Base-by-base conservation (phyloP, 2,329 filamentous ascomycete species). In the Botrytis porri region DNA sequence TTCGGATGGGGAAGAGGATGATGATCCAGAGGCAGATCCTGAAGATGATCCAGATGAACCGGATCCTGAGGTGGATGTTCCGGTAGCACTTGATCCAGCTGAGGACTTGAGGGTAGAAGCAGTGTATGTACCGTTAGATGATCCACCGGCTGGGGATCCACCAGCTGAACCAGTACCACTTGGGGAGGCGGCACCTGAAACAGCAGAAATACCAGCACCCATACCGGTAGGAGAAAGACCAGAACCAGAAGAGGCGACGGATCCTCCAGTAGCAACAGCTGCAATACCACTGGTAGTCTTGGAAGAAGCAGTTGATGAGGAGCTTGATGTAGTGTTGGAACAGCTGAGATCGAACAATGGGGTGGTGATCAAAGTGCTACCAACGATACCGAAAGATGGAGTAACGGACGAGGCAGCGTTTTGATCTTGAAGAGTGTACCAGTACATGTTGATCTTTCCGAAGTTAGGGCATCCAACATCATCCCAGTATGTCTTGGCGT, bases 401-500 rank as follows among this genome's bases (percentile, higher is more conserved):
- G 84, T 88, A 48, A 90, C 89, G 5, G 86, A 86, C 66, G 83
- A 84, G 29, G 86, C 86, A 59, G 73, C 69, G n/a, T 84, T 84
- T 61, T 88, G 85, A 77, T 95, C 92, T 80, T 92, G 89, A 39
- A 95, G 87, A 69, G 89, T 93, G 84, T 90, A 94, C 90, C 92
- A 95, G 88, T 90, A 95, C 74, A 89, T 87, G 80, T 91, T 91
- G 78, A 84, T 84, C 69, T 85, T 86, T 79, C 87, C 88, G 75
- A 94, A 89, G 74, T 91, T 82, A 72, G 87, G 84, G 86, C 94
- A 97, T 70, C 90, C 92, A 70, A 95, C 92, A 63, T 91, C 84
- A 77, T 93, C 86, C 92, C 93, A 97, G 87, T 89, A 97, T n/a
- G 83, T 87, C 84, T 93, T 86, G 61, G 94, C 93, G 80, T 95